Percentiles rank a stretch among this genome's conserved stretches.
These are phyloP conservation scores for Backusella macrospora DNA, from an alignment of 192 early-diverging fungal species.

Conservation along the genomic window DNA sequence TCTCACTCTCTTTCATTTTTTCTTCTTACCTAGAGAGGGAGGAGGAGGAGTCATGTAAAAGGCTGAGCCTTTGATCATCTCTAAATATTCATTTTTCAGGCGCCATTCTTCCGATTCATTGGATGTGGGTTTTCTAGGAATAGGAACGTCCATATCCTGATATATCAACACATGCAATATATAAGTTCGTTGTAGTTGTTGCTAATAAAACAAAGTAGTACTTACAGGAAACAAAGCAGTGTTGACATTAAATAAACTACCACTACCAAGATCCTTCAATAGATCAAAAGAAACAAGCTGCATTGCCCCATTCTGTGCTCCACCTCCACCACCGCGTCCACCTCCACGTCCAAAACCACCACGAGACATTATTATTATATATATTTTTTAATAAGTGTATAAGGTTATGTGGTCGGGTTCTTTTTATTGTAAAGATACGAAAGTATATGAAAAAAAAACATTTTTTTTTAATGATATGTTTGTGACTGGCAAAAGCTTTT, in stretches of 20 bases:
- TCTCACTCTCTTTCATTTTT: neutral
- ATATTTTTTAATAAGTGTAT: neutral
- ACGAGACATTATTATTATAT: slow-evolving; percentile 24
- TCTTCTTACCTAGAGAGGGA: slow-evolving; percentile 30
- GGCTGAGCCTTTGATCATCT: slow-evolving; percentile 22
- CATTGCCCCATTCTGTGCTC: slow-evolving; percentile 29
- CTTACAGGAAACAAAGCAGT: slow-evolving; percentile 42
- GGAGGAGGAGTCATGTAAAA: slow-evolving; percentile 26
- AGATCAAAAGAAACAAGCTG: slow-evolving; percentile 39
- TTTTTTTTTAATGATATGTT: neutral
- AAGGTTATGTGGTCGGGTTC: neutral
- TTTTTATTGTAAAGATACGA: neutral
- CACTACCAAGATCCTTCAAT: slow-evolving; percentile 36
- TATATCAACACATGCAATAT: neutral
- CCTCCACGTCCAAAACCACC: slow-evolving; percentile 33
- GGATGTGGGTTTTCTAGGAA: slow-evolving; percentile 34
- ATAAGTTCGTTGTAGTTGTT: neutral
- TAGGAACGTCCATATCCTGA: slow-evolving; percentile 35
- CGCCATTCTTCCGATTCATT: slow-evolving; percentile 28
- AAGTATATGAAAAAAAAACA: neutral
- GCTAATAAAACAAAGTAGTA: neutral
- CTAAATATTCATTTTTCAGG: slow-evolving; percentile 20
- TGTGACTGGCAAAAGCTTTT: slow-evolving; percentile 12
- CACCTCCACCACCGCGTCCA: slow-evolving; percentile 34
- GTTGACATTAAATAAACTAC: slow-evolving; percentile 40